phyloP scores from a whole-genome alignment of 306 rosid species.

The Vicia faba region DNA sequence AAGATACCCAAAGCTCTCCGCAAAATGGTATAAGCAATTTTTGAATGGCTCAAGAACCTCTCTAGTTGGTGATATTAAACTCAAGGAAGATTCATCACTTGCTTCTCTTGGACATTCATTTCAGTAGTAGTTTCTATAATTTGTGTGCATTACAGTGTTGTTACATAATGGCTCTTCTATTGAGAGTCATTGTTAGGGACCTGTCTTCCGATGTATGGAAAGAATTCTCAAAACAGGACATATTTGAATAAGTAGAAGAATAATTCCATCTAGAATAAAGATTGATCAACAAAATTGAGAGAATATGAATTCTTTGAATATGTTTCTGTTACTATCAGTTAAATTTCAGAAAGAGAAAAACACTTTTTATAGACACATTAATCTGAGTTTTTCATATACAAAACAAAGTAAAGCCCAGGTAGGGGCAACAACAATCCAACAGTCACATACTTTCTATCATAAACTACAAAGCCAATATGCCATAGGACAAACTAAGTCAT shows the following conservation, averaged over 20 bases:
- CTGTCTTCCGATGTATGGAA: no score
- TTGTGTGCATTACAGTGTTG: not conserved
- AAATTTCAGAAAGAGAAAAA: not conserved
- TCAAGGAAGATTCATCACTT: conserved; percentile 30
- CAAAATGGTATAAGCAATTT: conserved; percentile 46
- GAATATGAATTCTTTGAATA: no score
- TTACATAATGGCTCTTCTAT: not conserved
- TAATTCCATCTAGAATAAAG: no score
- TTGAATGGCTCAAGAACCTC: conserved; percentile 27
- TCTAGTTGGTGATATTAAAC: conserved; percentile 20
- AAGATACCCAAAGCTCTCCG: conserved; percentile 53
- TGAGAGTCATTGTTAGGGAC: not conserved
- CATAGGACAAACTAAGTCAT: conserved; percentile 26
- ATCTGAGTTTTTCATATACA: not conserved
- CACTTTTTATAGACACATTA: not conserved
- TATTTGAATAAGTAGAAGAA: no score
- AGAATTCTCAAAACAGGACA: no score
- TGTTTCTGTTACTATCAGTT: no score
- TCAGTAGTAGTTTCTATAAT: conserved; percentile 20
- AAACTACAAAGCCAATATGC: conserved; percentile 5
- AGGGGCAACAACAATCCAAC: conserved; percentile 4
- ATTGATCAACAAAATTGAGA: no score
- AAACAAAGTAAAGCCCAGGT: not conserved
- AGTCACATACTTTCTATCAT: not conserved
- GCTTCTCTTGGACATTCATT: conserved; percentile 39